phyloP scores from a whole-genome alignment of 805 yeast species.

The Hanseniaspora singularis region DNA sequence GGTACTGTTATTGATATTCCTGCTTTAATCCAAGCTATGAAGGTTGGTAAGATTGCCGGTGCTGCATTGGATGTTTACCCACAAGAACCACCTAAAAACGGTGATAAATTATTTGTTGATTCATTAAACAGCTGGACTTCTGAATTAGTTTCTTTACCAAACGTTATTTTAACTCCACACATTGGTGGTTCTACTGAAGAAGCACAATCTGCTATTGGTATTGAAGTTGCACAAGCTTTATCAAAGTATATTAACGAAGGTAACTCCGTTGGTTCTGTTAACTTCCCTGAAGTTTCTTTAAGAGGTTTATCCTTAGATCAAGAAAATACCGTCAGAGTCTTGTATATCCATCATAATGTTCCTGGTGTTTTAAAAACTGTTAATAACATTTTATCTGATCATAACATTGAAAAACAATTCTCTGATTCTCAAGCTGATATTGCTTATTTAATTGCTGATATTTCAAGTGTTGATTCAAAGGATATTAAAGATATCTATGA shows the following conservation, averaged over 20 bases:
- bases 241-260: constrained; percentile 94
- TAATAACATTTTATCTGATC: constrained; percentile 84
- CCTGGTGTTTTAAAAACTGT: constrained; percentile 98
- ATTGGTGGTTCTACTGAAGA: constrained; percentile 99
- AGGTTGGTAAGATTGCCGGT: constrained; percentile 89
- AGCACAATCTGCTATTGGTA: constrained; percentile 95
- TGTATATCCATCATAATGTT: constrained; percentile 93
- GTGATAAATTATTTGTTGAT: constrained; percentile 63
- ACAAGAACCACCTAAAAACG: constrained; percentile 93
- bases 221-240: constrained; percentile 80
- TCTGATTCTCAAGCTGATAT: constrained; percentile 94
- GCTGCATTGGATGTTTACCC: constrained; percentile 96
- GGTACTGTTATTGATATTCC: constrained; percentile 97
- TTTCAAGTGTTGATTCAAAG: constrained; percentile 65
- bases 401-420: constrained; percentile 95
- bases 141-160: constrained; percentile 70
- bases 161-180: constrained; percentile 89
- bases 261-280: constrained; percentile 84
- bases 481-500: constrained; percentile 79
- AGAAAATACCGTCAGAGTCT: constrained; percentile 78
- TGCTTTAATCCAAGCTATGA: constrained; percentile 82
- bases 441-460: constrained; percentile 97
- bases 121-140: constrained; percentile 71
- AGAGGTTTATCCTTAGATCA: constrained; percentile 82
- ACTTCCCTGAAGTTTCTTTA: constrained; percentile 95